These are phyloP conservation scores for Nicotiana knightiana DNA, from an alignment of 257 asterid species.

Conservation along the genomic window DNA sequence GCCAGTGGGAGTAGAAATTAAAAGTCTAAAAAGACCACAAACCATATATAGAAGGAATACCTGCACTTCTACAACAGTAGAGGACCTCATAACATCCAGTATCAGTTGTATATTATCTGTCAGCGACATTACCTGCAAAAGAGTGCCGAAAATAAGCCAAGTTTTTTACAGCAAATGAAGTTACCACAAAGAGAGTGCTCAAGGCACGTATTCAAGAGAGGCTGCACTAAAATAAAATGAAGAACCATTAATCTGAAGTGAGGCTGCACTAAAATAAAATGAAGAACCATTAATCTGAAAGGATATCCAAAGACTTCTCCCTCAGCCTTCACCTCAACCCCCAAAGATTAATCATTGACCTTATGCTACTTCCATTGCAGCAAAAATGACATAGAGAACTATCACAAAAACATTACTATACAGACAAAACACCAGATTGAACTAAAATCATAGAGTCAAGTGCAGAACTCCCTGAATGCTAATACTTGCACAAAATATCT, in stretches of 20 bases:
- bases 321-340: neutral
- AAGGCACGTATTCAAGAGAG: neutral
- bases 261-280: neutral
- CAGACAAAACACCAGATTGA: neutral
- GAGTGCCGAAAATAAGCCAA: neutral
- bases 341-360: neutral
- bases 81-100: conserved; percentile 43
- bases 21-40: neutral
- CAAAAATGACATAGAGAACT: neutral
- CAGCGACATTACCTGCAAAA: conserved; percentile 45
- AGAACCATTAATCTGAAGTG: neutral
- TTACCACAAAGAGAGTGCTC: neutral
- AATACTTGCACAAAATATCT: neutral
- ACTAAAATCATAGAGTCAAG: neutral
- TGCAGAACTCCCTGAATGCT: neutral
- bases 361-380: neutral
- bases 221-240: neutral
- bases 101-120: conserved; percentile 60
- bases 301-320: neutral
- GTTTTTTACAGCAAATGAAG: neutral
- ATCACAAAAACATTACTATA: neutral
- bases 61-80: conserved; percentile 70
- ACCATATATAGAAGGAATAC: conserved; percentile 19
- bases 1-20: neutral
- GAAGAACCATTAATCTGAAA: neutral